These are phyloP conservation scores for Pestalotiopsis sp. DNA, from an alignment of 2,329 filamentous ascomycete species.

Conservation along the genomic window DNA sequence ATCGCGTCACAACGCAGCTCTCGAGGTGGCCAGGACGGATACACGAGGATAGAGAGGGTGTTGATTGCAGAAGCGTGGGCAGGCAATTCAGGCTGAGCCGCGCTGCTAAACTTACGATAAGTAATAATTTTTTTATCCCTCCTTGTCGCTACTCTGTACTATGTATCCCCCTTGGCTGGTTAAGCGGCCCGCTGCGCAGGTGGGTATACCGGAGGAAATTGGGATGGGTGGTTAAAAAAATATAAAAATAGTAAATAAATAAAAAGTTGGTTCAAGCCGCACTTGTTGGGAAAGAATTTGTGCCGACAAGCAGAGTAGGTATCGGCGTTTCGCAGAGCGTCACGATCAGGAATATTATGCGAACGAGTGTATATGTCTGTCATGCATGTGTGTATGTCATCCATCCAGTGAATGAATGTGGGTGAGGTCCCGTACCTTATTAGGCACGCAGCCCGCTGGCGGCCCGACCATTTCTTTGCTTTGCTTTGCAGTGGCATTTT, in stretches of 20 bases:
- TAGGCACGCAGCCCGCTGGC: background rate
- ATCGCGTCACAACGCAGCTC: background rate
- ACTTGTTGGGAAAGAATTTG: too few relatives aligned
- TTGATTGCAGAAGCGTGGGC: background rate
- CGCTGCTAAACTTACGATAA: background rate
- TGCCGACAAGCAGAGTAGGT: background rate
- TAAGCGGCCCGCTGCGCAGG: background rate
- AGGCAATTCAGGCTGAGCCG: background rate
- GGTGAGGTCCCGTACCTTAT: background rate
- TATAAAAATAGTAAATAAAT: background rate
- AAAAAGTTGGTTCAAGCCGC: too few relatives aligned
- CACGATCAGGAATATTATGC: background rate
- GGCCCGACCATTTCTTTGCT: background rate
- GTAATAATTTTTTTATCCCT: background rate
- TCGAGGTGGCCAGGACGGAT: background rate
- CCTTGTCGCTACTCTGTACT: background rate
- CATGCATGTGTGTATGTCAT: background rate
- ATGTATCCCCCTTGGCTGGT: background rate
- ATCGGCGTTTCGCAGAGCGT: background rate
- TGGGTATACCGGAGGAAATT: background rate
- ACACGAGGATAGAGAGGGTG: background rate
- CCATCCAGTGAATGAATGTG: background rate
- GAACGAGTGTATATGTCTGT: background rate
- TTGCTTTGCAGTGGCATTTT: background rate
- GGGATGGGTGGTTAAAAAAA: background rate